A percentile compares a stretch with the other conserved stretches of the same genome.
phyloP scores from a whole-genome alignment of 345 rosid genomes.

The Salix exigua region DNA sequence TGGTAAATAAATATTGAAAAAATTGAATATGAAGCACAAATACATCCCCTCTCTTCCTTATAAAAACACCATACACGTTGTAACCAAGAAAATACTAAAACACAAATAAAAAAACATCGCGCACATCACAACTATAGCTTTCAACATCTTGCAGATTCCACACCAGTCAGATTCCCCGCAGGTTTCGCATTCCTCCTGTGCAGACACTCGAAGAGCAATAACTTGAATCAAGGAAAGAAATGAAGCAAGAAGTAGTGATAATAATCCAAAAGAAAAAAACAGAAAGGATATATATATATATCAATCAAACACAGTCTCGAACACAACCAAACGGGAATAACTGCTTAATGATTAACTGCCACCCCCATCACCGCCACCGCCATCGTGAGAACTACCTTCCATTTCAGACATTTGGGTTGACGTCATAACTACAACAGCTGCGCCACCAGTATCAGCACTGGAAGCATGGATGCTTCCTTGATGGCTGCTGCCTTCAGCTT shows the following conservation, averaged over 20 bases:
- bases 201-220: not conserved
- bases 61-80: not conserved
- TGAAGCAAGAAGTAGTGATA: not conserved
- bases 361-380: slow-evolving; percentile 21
- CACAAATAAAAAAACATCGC: not conserved
- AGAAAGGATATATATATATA: not conserved
- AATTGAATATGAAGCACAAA: not conserved
- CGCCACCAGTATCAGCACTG: slow-evolving; percentile 14
- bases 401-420: slow-evolving; percentile 15
- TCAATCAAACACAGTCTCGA: not conserved
- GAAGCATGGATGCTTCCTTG: slow-evolving; percentile 3
- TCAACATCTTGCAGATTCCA: not conserved
- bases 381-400: slow-evolving; percentile 22
- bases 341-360: not conserved
- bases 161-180: not conserved
- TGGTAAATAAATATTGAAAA: not conserved
- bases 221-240: not conserved
- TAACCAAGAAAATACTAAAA: not conserved
- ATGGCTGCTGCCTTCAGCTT: not conserved
- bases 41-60: not conserved
- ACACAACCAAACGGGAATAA: not conserved
- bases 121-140: not conserved
- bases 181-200: not conserved
- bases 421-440: slow-evolving; percentile 7
- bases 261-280: not conserved